Conservation (phyloP, 129 eudicot genomes). For the Heracleum sosnowskyi region DNA sequence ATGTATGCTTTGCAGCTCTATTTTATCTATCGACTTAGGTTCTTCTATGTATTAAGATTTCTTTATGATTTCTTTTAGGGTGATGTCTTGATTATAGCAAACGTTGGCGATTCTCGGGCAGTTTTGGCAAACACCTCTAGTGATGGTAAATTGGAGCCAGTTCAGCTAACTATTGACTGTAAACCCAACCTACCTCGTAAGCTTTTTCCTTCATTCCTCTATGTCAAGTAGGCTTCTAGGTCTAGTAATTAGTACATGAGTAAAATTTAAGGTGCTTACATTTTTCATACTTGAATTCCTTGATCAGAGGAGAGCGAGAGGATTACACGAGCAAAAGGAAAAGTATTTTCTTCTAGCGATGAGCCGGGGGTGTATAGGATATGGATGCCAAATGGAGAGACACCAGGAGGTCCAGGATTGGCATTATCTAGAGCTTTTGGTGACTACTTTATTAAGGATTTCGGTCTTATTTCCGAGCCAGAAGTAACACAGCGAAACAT, state of each 20-base stretch:
- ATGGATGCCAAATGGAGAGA: conserved; percentile 52
- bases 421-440: conserved; percentile 94
- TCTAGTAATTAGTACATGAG: neutral
- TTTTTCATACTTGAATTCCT: neutral
- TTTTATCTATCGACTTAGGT: neutral
- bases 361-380: conserved; percentile 84
- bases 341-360: conserved; percentile 52
- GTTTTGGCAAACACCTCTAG: conserved; percentile 58
- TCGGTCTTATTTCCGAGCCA: conserved; percentile 88
- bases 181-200: conserved; percentile 84
- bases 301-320: conserved; percentile 72
- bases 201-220: conserved; percentile 20
- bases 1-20: neutral
- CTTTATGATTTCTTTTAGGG: conserved; percentile 46
- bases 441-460: conserved; percentile 68
- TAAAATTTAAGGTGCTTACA: neutral
- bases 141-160: conserved; percentile 51
- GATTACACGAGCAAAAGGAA: conserved; percentile 57
- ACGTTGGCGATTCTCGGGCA: conserved; percentile 92
- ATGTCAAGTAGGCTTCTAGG: neutral
- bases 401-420: conserved; percentile 69
- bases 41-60: neutral
- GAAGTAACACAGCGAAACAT: conserved; percentile 62
- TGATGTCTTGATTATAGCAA: conserved; percentile 67
- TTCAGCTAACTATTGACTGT: conserved; percentile 77